phyloP scores from a whole-genome alignment of 78 protist species.

The Anaeramoeba ignava region DNA sequence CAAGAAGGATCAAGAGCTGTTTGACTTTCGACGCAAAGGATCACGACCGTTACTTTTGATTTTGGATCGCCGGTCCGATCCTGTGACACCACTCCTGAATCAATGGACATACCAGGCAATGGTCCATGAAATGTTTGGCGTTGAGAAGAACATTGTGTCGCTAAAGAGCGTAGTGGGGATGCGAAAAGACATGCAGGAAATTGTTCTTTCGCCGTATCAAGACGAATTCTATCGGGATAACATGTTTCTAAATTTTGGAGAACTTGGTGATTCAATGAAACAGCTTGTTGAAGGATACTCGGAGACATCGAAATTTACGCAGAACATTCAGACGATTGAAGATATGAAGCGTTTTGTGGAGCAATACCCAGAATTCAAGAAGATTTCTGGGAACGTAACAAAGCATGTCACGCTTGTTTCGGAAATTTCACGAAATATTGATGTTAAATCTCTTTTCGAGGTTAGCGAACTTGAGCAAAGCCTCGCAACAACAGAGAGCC shows the following conservation, averaged over 20 bases:
- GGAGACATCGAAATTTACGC: constrained; percentile 25
- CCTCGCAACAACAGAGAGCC: constrained; percentile 54
- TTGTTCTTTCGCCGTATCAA: constrained; percentile 40
- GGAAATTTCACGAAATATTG: constrained; percentile 31
- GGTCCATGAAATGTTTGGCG: constrained; percentile 81
- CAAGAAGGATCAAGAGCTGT: constrained; percentile 38
- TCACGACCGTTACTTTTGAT: constrained; percentile 60
- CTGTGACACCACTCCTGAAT: constrained; percentile 85
- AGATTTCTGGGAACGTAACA: constrained; percentile 49
- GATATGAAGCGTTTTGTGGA: constrained; percentile 80
- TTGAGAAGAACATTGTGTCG: constrained; percentile 60
- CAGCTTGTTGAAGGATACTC: constrained; percentile 57
- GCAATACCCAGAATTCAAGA: constrained; percentile 75
- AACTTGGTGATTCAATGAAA: constrained; percentile 65
- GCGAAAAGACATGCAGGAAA: constrained; percentile 14
- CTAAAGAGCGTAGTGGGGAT: background rate
- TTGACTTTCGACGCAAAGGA: constrained; percentile 46
- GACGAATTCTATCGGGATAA: constrained; percentile 63
- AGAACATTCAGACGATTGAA: constrained; percentile 56
- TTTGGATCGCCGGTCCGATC: constrained; percentile 60
- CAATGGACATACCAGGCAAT: constrained; percentile 90
- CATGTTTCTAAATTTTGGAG: constrained; percentile 76
- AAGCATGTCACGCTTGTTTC: constrained; percentile 65
- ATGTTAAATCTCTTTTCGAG: constrained; percentile 30
- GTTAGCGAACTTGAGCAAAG: constrained; percentile 75